Percentiles rank a stretch among this genome's conserved stretches.
These are phyloP conservation scores for Petunia axillaris DNA, from an alignment of 257 asterid genomes.

Conservation along the genomic window DNA sequence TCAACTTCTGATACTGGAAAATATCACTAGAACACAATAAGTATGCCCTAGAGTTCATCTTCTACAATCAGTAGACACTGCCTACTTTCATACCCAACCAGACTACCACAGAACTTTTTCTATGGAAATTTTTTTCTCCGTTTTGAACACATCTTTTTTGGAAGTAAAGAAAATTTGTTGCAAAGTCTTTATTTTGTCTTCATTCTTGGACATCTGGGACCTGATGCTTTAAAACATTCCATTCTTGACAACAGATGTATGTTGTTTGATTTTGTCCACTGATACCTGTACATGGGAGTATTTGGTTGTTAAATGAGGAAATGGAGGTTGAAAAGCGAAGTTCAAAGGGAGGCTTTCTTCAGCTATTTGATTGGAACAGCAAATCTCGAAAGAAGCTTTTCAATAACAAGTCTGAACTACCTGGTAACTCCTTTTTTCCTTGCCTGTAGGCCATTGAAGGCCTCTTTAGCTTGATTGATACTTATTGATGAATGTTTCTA, in stretches of 20 bases:
- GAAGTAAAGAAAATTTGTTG: constrained; percentile 12
- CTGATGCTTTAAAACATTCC: background rate
- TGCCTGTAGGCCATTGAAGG: constrained; percentile 16
- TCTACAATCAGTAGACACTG: background rate
- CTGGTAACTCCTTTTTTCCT: constrained; percentile 54
- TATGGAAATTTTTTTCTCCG: background rate
- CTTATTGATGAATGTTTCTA: constrained; percentile 27
- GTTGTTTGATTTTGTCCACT: constrained; percentile 36
- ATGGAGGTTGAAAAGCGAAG: constrained; percentile 94
- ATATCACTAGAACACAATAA: background rate
- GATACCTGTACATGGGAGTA: constrained; percentile 8
- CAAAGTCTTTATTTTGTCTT: background rate
- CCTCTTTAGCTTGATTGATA: constrained; percentile 8
- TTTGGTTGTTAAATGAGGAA: constrained; percentile 33
- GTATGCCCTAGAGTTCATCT: background rate
- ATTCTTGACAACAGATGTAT: constrained; percentile 38
- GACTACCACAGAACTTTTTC: background rate
- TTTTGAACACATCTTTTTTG: constrained; percentile 10
- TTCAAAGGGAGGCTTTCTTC: constrained; percentile 82
- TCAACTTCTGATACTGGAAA: constrained; percentile 4
- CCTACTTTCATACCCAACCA: constrained; percentile 2
- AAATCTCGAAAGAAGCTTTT: constrained; percentile 93
- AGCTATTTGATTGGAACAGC: constrained; percentile 93
- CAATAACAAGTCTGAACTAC: constrained; percentile 68
- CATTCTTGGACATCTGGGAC: constrained; percentile 17